These are phyloP conservation scores for Pythium folliculosum DNA, from an alignment of 352 stramenopile genomes.

Conservation along the genomic window DNA sequence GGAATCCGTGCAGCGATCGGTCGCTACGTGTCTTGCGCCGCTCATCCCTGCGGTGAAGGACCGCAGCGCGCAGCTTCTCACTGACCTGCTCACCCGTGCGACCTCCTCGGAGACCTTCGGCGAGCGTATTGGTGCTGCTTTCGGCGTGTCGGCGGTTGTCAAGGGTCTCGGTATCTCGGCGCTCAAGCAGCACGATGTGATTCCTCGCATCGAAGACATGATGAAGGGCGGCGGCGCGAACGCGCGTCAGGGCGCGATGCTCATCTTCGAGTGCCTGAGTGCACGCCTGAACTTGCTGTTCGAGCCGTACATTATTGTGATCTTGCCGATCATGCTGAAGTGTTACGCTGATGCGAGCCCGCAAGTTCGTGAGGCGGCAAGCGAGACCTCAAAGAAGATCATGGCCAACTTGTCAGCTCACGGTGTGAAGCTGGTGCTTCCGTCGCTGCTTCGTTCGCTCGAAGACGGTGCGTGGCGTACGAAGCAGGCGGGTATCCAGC, in stretches of 20 bases:
- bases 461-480: conserved; percentile 95
- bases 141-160: conserved; percentile 97
- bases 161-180: conserved; percentile 99
- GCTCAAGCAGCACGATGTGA: conserved; percentile 98
- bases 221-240: conserved; percentile 81
- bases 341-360: conserved; percentile 96
- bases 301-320: conserved; percentile 97
- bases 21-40: conserved; percentile 89
- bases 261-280: conserved; percentile 98
- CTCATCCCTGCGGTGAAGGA: conserved; percentile 85
- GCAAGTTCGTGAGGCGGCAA: conserved; percentile 95
- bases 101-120: conserved; percentile 82
- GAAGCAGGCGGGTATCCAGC: conserved; percentile 98
- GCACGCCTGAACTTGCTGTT: conserved; percentile 97
- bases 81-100: conserved; percentile 69
- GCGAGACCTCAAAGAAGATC: conserved; percentile 94
- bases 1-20: conserved; percentile 92
- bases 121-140: conserved; percentile 93
- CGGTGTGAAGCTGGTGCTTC: conserved; percentile 99
- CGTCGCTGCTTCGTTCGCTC: conserved; percentile 95
- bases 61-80: conserved; percentile 72
- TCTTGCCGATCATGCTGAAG: conserved; percentile 98
- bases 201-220: conserved; percentile 87
- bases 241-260: conserved; percentile 92
- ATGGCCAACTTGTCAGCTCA: conserved; percentile 99